Evolutionary conservation across 352 stramenopile species (phyloP), one percentile per base, ranked within the genome.

Genomic region (Pythium sukuiense): DNA sequence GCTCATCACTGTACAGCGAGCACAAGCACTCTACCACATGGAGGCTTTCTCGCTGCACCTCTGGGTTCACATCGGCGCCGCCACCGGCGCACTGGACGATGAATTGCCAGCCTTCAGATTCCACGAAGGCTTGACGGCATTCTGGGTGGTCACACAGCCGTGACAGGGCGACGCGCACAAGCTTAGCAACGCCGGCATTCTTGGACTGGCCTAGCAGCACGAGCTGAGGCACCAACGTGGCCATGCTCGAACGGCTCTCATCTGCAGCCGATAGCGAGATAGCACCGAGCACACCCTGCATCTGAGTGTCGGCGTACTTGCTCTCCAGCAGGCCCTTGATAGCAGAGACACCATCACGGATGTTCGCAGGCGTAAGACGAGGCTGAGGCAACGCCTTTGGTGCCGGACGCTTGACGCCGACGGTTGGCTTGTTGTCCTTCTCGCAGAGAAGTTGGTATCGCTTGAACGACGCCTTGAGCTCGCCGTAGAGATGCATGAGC

Each of bases 1-100:
- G 72, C 60, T 95, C 85, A 52, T 92, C 81, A 46, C 89, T 81
- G 66, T 93, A 95, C 69, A 92, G 64, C 67, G 85, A 79, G 46
- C 87, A 93, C 55, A 95, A 79, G 61, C 76, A 90, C 76, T 92
- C 85, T 79, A 95, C 83, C 66, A 95, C 85, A 76, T 88, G 85
- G 64, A 95, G 82, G 76, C 87, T 93, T 61, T 90, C 85, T 55
- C 87, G 83, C 63, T 95, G 87, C 65, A 92, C 78, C 46, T 95
- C 87, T 8, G 83, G 74, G 27, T 81, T 79, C 24, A 95, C 76
- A 56, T 75, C 65, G 7, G 75, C 70, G 11, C 81, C 85, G 11
- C 86, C 86, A 9, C 79, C 83, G 8, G 87, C 87, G 49, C 78
- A 88, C 70, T 88, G 72, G 7, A 95, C 81, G 64, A 95, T 90